These are phyloP conservation scores for Rutidosis leptorrhynchoides DNA, from an alignment of 129 eudicot species.

Conservation along the genomic window DNA sequence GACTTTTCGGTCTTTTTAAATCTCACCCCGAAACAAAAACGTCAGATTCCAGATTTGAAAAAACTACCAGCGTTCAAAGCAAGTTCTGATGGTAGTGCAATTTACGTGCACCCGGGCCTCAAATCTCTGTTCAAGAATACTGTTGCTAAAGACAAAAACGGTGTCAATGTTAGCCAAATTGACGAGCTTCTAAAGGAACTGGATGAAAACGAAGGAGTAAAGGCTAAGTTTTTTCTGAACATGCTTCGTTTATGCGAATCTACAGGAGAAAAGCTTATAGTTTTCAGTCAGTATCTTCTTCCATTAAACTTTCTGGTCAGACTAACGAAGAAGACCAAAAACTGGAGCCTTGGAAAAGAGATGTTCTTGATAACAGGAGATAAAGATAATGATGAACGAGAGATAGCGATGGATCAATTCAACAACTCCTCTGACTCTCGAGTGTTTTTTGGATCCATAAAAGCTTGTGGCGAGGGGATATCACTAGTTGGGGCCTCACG, in stretches of 20 bases:
- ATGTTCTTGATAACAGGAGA: conserved; percentile 47
- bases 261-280: conserved; percentile 67
- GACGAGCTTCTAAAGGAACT: conserved; percentile 48
- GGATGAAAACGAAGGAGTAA: conserved; percentile 65
- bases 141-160: conserved; percentile 34
- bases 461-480: conserved; percentile 53
- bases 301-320: conserved; percentile 70
- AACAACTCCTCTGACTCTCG: conserved; percentile 41
- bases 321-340: conserved; percentile 47
- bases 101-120: conserved; percentile 72
- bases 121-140: conserved; percentile 37
- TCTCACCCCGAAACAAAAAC: conserved; percentile 52
- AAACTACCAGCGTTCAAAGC: conserved; percentile 40
- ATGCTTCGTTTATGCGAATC: conserved; percentile 67
- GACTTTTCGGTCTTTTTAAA: conserved; percentile 70
- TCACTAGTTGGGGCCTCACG: conserved; percentile 59
- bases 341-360: conserved; percentile 57
- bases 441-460: conserved; percentile 51
- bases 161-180: conserved; percentile 36
- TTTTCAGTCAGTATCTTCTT: conserved; percentile 69
- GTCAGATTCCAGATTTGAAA: conserved; percentile 40
- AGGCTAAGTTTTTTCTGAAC: conserved; percentile 71
- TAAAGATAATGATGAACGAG: conserved; percentile 37
- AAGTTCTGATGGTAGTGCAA: conserved; percentile 57
- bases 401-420: conserved; percentile 40